Evolutionary conservation across 441 rosid genomes (phyloP).

Genomic region (Syzygium syzygioides): DNA sequence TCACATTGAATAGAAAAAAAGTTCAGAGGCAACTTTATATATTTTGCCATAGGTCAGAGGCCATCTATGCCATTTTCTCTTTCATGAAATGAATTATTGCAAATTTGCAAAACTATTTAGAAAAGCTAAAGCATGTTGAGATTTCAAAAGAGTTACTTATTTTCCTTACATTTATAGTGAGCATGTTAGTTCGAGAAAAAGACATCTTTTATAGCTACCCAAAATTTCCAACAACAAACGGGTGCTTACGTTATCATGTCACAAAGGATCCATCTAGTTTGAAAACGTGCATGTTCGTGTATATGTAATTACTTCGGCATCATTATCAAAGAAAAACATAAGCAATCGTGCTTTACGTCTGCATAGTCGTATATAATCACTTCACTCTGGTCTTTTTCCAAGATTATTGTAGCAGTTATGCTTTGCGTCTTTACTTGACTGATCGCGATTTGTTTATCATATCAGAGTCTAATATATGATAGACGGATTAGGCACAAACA

Average conservation of each 20-base stretch:
- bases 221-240: not conserved
- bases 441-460: not conserved
- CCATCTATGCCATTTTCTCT: not conserved
- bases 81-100: not conserved
- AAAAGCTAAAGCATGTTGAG: not conserved
- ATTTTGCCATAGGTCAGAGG: fast-evolving
- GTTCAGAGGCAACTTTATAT: not conserved
- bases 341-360: not conserved
- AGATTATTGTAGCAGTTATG: not conserved
- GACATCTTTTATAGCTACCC: not conserved
- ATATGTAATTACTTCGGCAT: not conserved
- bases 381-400: not conserved
- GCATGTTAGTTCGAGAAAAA: not conserved
- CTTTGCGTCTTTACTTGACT: too few species aligned
- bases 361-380: not conserved
- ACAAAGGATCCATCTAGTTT: not conserved
- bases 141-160: not conserved
- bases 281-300: not conserved
- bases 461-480: not conserved
- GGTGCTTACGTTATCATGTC: not conserved
- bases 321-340: not conserved
- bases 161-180: not conserved
- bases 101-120: not conserved
- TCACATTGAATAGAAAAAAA: not conserved
- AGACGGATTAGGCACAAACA: not conserved